Percentiles rank a stretch among this genome's conserved stretches.
Evolutionary conservation across 306 rosid species (phyloP).

Genomic region (Mimosa bimucronata): DNA sequence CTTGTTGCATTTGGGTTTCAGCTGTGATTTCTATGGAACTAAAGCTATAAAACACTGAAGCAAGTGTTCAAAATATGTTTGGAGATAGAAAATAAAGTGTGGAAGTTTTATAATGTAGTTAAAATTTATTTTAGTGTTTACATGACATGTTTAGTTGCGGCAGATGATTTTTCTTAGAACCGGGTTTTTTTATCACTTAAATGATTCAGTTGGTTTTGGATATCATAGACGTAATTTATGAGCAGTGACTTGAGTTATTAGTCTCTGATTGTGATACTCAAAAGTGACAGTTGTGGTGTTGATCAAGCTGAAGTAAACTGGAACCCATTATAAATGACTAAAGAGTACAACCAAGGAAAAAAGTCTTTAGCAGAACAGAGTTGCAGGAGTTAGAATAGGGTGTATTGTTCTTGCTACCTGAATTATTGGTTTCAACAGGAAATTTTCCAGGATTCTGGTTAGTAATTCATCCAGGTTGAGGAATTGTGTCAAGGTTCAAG

Average conservation of each 20-base stretch:
- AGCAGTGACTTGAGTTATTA: conserved; percentile 31
- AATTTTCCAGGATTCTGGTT: background rate
- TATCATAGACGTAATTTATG: conserved; percentile 8
- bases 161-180: background rate
- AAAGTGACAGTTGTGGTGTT: conserved; percentile 6
- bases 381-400: conserved; percentile 7
- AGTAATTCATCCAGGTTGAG: conserved; percentile 4
- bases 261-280: conserved; percentile 8
- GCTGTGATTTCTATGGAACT: too few relatives aligned
- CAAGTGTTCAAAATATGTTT: too few relatives aligned
- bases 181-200: conserved; percentile 6
- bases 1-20: too few relatives aligned
- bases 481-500: background rate
- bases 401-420: conserved; percentile 9
- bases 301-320: conserved; percentile 13
- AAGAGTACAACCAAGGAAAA: conserved; percentile 4
- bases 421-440: background rate
- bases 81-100: too few relatives aligned
- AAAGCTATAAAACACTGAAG: too few relatives aligned
- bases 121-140: too few relatives aligned
- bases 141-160: too few relatives aligned
- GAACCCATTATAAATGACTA: background rate
- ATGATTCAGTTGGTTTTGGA: conserved; percentile 29
- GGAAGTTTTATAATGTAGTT: too few relatives aligned
- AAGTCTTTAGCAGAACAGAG: conserved; percentile 12